phyloP scores from a whole-genome alignment of 202 grass and related monocot species.

The Schoenoplectus tabernaemontani region DNA sequence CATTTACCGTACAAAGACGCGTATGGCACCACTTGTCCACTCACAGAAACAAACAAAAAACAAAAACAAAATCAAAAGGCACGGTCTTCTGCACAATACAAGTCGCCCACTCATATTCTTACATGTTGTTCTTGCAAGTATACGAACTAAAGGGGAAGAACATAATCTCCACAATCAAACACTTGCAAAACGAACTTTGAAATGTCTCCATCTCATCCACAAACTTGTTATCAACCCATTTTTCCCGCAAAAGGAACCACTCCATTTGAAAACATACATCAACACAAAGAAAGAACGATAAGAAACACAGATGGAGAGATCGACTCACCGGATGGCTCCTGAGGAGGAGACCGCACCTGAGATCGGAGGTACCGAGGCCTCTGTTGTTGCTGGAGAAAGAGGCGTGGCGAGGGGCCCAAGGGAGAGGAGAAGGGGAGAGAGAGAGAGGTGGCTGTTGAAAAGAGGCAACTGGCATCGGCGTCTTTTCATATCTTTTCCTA shows the following conservation, averaged over 20 bases:
- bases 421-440: neutral
- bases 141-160: neutral
- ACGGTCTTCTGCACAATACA: neutral
- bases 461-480: slow-evolving; percentile 6
- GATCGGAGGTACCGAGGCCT: neutral
- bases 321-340: neutral
- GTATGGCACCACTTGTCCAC: neutral
- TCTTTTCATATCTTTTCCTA: slow-evolving; percentile 26
- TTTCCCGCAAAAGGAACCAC: neutral
- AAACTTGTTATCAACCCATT: neutral
- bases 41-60: neutral
- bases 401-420: slow-evolving; percentile 6
- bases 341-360: neutral
- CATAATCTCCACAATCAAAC: neutral
- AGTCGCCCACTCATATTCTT: neutral
- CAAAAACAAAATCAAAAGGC: neutral
- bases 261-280: neutral
- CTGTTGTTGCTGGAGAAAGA: neutral
- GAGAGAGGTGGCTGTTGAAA: neutral
- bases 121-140: neutral
- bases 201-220: neutral
- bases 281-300: neutral
- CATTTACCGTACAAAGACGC: neutral
- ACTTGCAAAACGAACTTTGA: neutral
- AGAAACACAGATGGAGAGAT: neutral